Percentiles rank a stretch among this genome's conserved stretches.
Evolutionary conservation across 2,329 filamentous ascomycete genomes (phyloP).

Genomic region (Biscogniauxia marginata): DNA sequence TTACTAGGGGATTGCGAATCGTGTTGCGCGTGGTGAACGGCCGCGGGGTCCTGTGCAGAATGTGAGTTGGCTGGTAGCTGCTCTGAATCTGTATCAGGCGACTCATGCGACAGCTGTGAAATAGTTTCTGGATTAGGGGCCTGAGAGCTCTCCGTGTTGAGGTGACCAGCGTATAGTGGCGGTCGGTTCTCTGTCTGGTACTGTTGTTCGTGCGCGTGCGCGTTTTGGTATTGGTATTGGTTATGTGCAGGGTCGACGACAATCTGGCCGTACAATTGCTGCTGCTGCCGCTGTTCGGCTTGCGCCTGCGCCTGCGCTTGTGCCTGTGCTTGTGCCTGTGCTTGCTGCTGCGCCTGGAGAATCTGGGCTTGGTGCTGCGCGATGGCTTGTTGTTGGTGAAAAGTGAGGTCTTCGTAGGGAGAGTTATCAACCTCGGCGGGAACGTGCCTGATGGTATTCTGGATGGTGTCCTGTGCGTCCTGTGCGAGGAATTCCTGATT

Average conservation of each 20-base stretch:
- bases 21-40: slow-evolving; percentile 35
- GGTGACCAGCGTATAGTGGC: slow-evolving; percentile 27
- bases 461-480: slow-evolving; percentile 39
- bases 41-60: slow-evolving; percentile 43
- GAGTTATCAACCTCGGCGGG: slow-evolving; percentile 44
- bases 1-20: slow-evolving; percentile 24
- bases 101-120: slow-evolving; percentile 63
- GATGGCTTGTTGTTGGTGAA: slow-evolving; percentile 39
- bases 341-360: slow-evolving; percentile 26
- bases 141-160: slow-evolving; percentile 34
- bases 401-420: slow-evolving; percentile 47
- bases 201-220: slow-evolving; percentile 31
- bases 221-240: slow-evolving; percentile 35
- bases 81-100: slow-evolving; percentile 51
- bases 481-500: slow-evolving; percentile 41
- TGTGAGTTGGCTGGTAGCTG: slow-evolving; percentile 41
- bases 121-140: slow-evolving; percentile 57
- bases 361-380: slow-evolving; percentile 24
- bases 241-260: slow-evolving; percentile 41
- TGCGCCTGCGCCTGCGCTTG: slow-evolving; percentile 28
- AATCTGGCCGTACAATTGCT: slow-evolving; percentile 37
- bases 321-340: slow-evolving; percentile 19
- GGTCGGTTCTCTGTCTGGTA: slow-evolving; percentile 29
- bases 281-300: slow-evolving; percentile 40
- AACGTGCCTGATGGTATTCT: slow-evolving; percentile 49